Conservation (phyloP, 352 stramenopile genomes). For the Phytophthora ohioensis region DNA sequence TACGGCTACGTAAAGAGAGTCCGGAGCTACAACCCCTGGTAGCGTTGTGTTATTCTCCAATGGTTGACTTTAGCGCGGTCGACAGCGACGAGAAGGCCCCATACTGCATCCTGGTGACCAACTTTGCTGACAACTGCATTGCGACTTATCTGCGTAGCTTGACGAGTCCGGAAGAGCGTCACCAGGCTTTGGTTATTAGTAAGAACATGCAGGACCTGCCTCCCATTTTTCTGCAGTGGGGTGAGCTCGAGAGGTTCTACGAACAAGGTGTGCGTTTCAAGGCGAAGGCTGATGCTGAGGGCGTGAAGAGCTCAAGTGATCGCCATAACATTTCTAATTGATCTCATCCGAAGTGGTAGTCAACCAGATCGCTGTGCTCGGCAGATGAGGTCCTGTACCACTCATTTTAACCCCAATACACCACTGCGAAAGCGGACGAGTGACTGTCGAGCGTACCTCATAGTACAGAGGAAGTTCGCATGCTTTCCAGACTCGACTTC, state of each 20-base stretch:
- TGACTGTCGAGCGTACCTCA: too few species aligned
- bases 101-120: slow-evolving; percentile 32
- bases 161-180: slow-evolving; percentile 29
- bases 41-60: slow-evolving; percentile 33
- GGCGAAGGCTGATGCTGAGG: slow-evolving; percentile 30
- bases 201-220: slow-evolving; percentile 40
- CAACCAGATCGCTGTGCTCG: too few species aligned
- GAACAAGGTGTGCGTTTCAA: slow-evolving; percentile 39
- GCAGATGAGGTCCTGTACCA: too few species aligned
- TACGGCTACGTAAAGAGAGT: slow-evolving; percentile 33
- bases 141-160: slow-evolving; percentile 26
- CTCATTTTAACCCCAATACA: too few species aligned
- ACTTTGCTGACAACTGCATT: slow-evolving; percentile 35
- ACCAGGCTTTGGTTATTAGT: slow-evolving; percentile 39
- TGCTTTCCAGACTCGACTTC: neutral
- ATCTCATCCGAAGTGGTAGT: too few species aligned
- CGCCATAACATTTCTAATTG: too few species aligned
- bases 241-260: slow-evolving; percentile 38
- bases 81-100: slow-evolving; percentile 34
- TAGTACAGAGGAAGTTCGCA: too few species aligned
- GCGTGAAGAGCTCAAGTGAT: slow-evolving; percentile 21
- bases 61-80: slow-evolving; percentile 32
- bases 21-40: slow-evolving; percentile 27
- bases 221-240: slow-evolving; percentile 46
- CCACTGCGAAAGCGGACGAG: too few species aligned